Evolutionary conservation across 2,329 filamentous ascomycete genomes (phyloP), one percentile per base, ranked within the genome.

Genomic region (Zarea fungicola): DNA sequence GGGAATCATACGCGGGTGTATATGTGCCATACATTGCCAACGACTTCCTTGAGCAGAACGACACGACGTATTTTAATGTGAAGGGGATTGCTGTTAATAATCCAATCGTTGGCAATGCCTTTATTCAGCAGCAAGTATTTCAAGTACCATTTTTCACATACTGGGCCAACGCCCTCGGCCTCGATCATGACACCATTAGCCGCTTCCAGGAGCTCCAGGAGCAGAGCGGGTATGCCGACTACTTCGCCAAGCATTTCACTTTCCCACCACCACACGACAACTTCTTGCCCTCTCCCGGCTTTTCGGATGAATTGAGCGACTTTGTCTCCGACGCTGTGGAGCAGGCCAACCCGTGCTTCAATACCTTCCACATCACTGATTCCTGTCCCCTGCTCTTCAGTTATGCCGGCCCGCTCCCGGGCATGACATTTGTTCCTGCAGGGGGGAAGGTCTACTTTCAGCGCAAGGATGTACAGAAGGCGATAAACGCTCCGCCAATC

Each of bases 361-460:
- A 89, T 62, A 70, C 87, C 9, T 92, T 92, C 66, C 80, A 86
- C 43, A 77, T 92, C 13, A 79, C 79, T 2, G 82, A 80, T 4
- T 85, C 82, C 13, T 93, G 88, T 60, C 88, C 88, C 1, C 56
- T 83, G 2, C 69, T 79, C 2, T 89, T 81, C 75, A 83, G 89
- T 51, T 78, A 85, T 0, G 71, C 91, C 2, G 82, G 47, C 6
- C 11, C 5, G 13, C 25, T 49, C 32, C 36, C 25, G 23, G 6
- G 2, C 39, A 40, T 9, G 47, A 43, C 47, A n/a, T 49, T 43
- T 25, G 32, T 37, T 2, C 47, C 47, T n/a, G 29, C 81, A 14
- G 84, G 85, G 64, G 82, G 84, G 0, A 81, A 83, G 11, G 74
- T 89, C 43, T 86, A 89, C 71, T 88, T 89, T 66, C 80, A 87